Evolutionary conservation across 805 yeast genomes (phyloP).

Genomic region (Hanseniaspora valbyensis): DNA sequence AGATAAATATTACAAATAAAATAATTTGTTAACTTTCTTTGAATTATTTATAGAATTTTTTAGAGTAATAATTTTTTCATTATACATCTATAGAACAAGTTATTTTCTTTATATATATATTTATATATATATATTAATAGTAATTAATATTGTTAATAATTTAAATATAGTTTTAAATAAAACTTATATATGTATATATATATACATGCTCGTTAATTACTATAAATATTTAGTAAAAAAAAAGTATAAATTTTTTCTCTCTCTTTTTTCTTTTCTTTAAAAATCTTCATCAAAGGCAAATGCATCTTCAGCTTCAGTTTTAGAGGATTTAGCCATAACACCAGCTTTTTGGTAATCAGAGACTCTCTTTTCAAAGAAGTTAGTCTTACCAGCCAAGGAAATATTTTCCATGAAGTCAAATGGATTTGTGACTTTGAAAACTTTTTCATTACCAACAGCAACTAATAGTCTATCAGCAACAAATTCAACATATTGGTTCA

Average conservation of each 20-base stretch:
- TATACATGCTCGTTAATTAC: too few species aligned
- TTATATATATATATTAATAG: too few species aligned
- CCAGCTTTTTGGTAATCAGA: constrained; percentile 99
- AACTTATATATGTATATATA: too few species aligned
- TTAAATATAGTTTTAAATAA: too few species aligned
- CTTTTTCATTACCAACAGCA: constrained; percentile 82
- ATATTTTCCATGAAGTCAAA: constrained; percentile 99
- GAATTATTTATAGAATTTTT: too few species aligned
- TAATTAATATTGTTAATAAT: too few species aligned
- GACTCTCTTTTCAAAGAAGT: constrained; percentile 97
- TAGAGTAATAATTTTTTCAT: too few species aligned
- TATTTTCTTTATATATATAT: too few species aligned
- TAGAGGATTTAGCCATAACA: constrained; percentile 73
- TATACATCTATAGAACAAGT: too few species aligned
- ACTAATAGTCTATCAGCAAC: constrained; percentile 91
- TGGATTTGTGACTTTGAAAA: constrained; percentile 81
- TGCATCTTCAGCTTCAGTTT: constrained; percentile 41
- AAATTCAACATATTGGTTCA: constrained; percentile 97
- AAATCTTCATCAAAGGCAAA: constrained; percentile 92
- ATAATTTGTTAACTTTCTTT: too few species aligned
- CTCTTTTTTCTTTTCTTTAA: constrained; percentile 34
- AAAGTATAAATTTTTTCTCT: too few species aligned
- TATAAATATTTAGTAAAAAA: neutral
- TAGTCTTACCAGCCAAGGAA: constrained; percentile 95
- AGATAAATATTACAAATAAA: too few species aligned